phyloP scores from a whole-genome alignment of 306 rosid genomes.

The Canavalia ensiformis region DNA sequence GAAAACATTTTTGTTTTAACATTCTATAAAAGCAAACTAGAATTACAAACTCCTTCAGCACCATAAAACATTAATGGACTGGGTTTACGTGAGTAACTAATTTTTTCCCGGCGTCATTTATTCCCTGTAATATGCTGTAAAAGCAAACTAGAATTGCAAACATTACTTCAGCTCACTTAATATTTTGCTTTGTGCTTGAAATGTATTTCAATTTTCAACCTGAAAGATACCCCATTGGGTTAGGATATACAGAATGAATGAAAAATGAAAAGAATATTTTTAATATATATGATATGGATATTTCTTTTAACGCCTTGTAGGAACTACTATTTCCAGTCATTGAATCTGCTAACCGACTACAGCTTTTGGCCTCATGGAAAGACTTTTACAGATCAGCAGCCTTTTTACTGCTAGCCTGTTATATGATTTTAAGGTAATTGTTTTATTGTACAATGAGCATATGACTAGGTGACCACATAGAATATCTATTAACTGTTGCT shows the following conservation, averaged over 20 bases:
- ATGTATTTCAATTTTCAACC: conserved; percentile 12
- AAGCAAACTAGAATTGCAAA: background rate
- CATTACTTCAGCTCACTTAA: conserved; percentile 20
- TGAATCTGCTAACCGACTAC: conserved; percentile 58
- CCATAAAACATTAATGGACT: background rate
- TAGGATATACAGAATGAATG: conserved; percentile 37
- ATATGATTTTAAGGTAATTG: conserved; percentile 72
- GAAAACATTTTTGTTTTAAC: background rate
- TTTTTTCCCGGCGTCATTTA: too few species aligned
- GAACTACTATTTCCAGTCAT: conserved; percentile 81
- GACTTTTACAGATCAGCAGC: conserved; percentile 69
- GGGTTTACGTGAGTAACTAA: background rate
- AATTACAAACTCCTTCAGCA: conserved; percentile 26
- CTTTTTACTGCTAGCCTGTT: conserved; percentile 74
- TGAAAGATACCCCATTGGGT: conserved; percentile 29
- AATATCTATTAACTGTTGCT: background rate
- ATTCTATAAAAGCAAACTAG: background rate
- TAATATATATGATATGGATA: conserved; percentile 32
- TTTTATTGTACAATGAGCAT: conserved; percentile 41
- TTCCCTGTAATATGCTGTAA: background rate
- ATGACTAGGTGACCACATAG: conserved; percentile 26
- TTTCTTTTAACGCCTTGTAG: conserved; percentile 61
- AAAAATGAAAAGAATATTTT: conserved; percentile 38
- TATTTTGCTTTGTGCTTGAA: conserved; percentile 26
- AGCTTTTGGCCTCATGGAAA: conserved; percentile 79